Conservation (phyloP, 352 stramenopile species). For the Globisporangium orthogonon region DNA sequence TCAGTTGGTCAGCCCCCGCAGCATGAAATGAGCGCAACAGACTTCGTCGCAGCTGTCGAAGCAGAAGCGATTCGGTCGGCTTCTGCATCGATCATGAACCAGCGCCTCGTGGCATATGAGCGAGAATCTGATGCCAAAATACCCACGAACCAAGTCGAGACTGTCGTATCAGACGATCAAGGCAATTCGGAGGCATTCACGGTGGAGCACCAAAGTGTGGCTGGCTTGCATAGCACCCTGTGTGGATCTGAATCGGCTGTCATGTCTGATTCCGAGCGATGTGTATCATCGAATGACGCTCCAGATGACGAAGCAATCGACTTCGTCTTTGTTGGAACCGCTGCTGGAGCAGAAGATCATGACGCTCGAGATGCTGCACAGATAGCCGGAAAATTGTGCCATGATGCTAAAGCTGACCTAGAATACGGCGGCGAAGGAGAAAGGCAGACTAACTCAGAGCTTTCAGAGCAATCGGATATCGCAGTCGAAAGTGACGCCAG, state of each 20-base stretch:
- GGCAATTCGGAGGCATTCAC: neutral
- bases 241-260: neutral
- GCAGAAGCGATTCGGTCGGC: constrained; percentile 4
- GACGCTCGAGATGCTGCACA: neutral
- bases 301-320: neutral
- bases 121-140: no score
- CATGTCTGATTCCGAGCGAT: neutral
- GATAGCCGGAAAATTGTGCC: neutral
- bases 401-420: neutral
- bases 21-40: neutral
- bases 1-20: neutral
- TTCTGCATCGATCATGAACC: neutral
- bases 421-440: neutral
- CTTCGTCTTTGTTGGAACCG: neutral
- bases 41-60: constrained; percentile 4
- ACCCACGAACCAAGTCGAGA: neutral
- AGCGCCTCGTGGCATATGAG: neutral
- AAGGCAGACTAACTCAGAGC: neutral
- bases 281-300: neutral
- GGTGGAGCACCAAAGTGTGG: no score
- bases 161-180: neutral
- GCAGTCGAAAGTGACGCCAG: neutral
- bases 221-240: no score
- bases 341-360: neutral
- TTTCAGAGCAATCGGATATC: no score